Evolutionary conservation across 1,139 yeast species (phyloP), one percentile per base, ranked within the genome.

Genomic region (Sugiyamaella xylanicola): DNA sequence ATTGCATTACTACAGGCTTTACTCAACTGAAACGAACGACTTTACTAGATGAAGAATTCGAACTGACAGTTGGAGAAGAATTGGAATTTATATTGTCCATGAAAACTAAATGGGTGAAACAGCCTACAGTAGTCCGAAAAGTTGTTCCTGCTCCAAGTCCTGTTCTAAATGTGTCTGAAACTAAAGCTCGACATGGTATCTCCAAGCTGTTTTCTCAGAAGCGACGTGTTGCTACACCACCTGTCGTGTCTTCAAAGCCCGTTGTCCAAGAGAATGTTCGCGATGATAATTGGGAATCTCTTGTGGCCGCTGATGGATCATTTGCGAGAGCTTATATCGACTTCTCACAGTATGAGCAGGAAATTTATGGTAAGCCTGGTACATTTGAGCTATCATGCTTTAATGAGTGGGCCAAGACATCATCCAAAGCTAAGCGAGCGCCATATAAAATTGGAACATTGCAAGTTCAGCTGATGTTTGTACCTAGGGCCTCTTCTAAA

Each of bases 251-350:
- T 3, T 35, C 48, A n/a, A 36, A 45, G 40, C 49, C 56, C 20
- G 25, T 21, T 1, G 46, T 43, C 2, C 53, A 25, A 19, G 47
- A 36, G 11, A 32, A 44, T 11, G 47, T 53, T 2, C 58, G 48
- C 13, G 32, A 29, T 29, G 58, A 61, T 25, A 49, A 27, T 11
- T 65, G 69, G 69, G 69, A 65, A 11, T 25, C 54, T 2, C 21
- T 64, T 57, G 77, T 87, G 61, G 96, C 96, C 1, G 77, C 76
- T 51, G 97, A 92, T 72, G 98, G 98, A 0, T 87, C 96, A 9
- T 90, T 88, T 75, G 96, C 89, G 1, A 79, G 92, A 62, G 81
- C 89, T 58, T 83, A 84, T 62, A 75, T 91, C 56, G 81, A 80
- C 49, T 80, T 91, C 61, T 78, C 80, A 43, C 84, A 83, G 59